These are phyloP conservation scores for Monascus purpureus DNA, from an alignment of 495 filamentous ascomycete species.

Conservation along the genomic window DNA sequence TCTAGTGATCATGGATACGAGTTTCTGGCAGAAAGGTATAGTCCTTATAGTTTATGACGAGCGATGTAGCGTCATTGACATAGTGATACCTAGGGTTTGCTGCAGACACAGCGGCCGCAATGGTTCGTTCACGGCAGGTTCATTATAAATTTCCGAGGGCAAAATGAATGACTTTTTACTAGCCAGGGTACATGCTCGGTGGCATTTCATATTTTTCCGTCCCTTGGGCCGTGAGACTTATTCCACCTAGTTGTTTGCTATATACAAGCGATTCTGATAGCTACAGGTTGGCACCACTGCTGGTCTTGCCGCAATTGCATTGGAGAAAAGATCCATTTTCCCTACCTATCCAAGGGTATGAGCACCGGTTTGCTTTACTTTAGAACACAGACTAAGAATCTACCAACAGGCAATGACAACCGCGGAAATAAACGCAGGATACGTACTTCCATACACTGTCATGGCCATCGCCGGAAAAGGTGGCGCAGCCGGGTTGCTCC, in stretches of 20 bases:
- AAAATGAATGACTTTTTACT: too few species aligned
- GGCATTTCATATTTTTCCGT: slow-evolving; percentile 31
- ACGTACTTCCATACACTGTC: slow-evolving; percentile 29
- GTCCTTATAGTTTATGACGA: too few species aligned
- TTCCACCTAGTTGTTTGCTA: too few species aligned
- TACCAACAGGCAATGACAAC: too few species aligned
- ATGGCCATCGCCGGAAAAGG: slow-evolving; percentile 30
- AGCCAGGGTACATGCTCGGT: slow-evolving; percentile 32
- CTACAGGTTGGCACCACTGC: slow-evolving; percentile 30
- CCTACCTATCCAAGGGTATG: slow-evolving; percentile 32
- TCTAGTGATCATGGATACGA: too few species aligned
- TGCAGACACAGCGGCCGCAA: slow-evolving; percentile 26
- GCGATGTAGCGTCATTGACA: too few species aligned
- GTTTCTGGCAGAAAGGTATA: too few species aligned
- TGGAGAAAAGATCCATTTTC: slow-evolving; percentile 28
- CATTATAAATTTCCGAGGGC: too few species aligned
- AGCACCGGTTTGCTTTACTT: too few species aligned
- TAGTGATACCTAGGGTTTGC: slow-evolving; percentile 33
- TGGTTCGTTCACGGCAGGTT: too few species aligned
- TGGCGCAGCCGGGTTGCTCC: slow-evolving; percentile 23
- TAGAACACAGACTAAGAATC: too few species aligned
- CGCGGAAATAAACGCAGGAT: slow-evolving; percentile 21
- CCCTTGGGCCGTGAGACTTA: slow-evolving; percentile 27
- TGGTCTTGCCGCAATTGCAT: slow-evolving; percentile 24
- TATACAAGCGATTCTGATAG: too few species aligned